Base-by-base conservation (phyloP, 331 rosid species). In the Pyrus hybrid region DNA sequence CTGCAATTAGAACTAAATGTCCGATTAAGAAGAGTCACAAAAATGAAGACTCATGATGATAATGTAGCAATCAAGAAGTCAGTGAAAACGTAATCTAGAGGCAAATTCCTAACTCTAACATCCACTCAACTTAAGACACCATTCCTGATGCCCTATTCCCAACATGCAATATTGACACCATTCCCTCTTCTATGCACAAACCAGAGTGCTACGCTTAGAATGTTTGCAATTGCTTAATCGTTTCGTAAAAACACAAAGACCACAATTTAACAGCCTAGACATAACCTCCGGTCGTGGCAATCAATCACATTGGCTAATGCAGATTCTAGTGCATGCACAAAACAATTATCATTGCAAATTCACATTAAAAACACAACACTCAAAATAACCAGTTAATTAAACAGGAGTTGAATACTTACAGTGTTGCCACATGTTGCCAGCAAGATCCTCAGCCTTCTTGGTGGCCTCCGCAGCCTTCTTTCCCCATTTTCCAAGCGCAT, bases 351-450 rank as follows among this genome's bases (percentile, higher is more conserved):
- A 22, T 22, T 1, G 13, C 56, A 35, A 5, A 62, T n/a, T 18
- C 20, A 51, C 26, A 68, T 16, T 26, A 9, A 37, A 37, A 10
- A 37, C 8, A 45, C 17, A 77, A 37, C 63, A 13, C 47, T 56
- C 3, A 5, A 10, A 21, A 74, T 14, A 37, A 41, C 25, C 18
- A 74, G 35, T 22, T 3, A 3, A 20, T 56, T 29, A 21, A 23
- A 37, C 2, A 29, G 54, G 71, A 17, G 13, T 30, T 14, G 58
- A 68, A 70, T 4, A 74, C 86, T 88, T 80, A 95, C 98, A 81
- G 84, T 92, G 99, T 76, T 92, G 98, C 99, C 99, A 95, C 96
- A 92, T 87, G 74, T 92, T 91, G n/a, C 96, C 98, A 58, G 98
- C 98, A 30, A 92, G 91, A 88, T 91, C 99, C 80, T 95, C 93